phyloP scores from a whole-genome alignment of 2,329 filamentous ascomycete species.

The Pyrenophora teres region DNA sequence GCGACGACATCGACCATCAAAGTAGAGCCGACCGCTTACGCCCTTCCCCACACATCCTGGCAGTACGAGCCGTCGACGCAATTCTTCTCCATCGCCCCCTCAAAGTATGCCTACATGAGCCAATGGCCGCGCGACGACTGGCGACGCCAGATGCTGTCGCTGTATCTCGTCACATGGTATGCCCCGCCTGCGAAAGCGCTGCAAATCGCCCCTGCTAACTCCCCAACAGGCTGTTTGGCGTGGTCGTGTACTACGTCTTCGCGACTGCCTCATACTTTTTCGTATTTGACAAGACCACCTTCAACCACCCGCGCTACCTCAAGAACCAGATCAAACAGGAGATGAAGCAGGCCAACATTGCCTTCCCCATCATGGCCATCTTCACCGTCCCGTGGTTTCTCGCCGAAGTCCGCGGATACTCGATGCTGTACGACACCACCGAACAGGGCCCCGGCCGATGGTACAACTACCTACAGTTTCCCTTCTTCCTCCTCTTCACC shows the following conservation, averaged over 20 bases:
- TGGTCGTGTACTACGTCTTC: constrained; percentile 82
- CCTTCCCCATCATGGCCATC: constrained; percentile 82
- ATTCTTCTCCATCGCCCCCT: constrained; percentile 71
- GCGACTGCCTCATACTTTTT: constrained; percentile 83
- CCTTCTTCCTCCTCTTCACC: constrained; percentile 84
- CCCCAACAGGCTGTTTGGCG: constrained; percentile 76
- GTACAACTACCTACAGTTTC: constrained; percentile 85
- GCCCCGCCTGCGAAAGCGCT: not conserved
- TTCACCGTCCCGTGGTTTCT: constrained; percentile 83
- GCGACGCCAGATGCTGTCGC: constrained; percentile 71
- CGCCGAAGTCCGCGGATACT: constrained; percentile 80
- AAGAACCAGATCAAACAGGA: constrained; percentile 90
- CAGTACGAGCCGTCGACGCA: constrained; percentile 74
- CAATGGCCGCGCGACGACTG: constrained; percentile 77
- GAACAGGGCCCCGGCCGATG: constrained; percentile 74
- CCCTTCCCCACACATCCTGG: constrained; percentile 52
- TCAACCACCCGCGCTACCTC: constrained; percentile 90
- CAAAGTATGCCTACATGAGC: constrained; percentile 78
- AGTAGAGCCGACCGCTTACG: constrained; percentile 44
- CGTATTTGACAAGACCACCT: constrained; percentile 88
- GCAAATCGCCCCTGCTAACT: constrained; percentile 13
- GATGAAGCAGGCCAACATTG: constrained; percentile 75
- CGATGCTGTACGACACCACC: constrained; percentile 83
- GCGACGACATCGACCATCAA: constrained; percentile 59
- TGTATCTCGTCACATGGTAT: constrained; percentile 88